Evolutionary conservation across 176 grass and related monocot genomes (phyloP), one percentile per base, ranked within the genome.

Genomic region (Aegilops bicornis): DNA sequence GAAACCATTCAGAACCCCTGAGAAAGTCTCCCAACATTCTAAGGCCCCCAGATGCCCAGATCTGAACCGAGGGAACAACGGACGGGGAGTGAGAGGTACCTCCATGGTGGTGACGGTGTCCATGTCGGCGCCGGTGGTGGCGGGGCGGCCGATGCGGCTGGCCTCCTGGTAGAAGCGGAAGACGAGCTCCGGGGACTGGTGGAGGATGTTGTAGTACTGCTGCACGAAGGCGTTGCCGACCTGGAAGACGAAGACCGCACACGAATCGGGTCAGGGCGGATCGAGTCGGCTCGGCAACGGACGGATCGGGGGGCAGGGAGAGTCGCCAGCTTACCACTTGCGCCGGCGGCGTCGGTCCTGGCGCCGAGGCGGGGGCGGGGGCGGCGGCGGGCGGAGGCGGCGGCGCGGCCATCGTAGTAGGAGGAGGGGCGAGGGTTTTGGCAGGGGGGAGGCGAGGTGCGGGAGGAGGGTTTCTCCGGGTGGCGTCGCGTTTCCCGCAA

Each of bases 171-270:
- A 99, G 83, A 99, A 99, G 82, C 92, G 92, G 92, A 84, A 83
- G 37, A 99, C 92, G 83, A 91, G 86, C 73, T 96, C 90, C 56
- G 97, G 97, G 72, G 97, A 95, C 80, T 94, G 91, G 90, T 97
- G 97, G 39, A 99, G 92, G 78, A 99, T 97, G 84, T 91, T 93
- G 87, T 97, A 99, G 86, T 99, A 99, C 85, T 99, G 97, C 23
- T 96, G 83, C 54, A 99, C 97, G 73, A 99, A 99, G 50, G 97
- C 97, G 89, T 99, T 94, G 29, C 97, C 97, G 37, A 99, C 92
- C 97, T 99, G 83, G 79, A 47, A 64, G 8, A 56, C 8, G 33
- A 24, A 48, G 58, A 31, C 60, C 45, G 70, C 3, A 27, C n/a
- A 23, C 42, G 54, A 29, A 67, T 54, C 70, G n/a, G 30, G 81